Evolutionary conservation across 2,329 filamentous ascomycete species (phyloP), one percentile per base, ranked within the genome.

Genomic region (Cercospora sp.): DNA sequence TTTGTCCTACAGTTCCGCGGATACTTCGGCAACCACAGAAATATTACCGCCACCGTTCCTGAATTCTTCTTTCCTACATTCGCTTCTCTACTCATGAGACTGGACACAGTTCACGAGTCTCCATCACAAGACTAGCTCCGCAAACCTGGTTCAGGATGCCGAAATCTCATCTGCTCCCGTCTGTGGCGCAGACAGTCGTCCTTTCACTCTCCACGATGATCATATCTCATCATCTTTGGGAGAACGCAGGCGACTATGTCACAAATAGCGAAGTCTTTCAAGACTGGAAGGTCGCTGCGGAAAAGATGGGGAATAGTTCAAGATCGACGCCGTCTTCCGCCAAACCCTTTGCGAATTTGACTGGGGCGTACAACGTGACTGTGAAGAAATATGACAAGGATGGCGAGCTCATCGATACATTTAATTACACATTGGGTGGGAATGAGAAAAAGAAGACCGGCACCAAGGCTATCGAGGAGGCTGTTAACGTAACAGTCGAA

Each of bases 191-290:
- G 36, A 42, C 36, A 28, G n/a, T 62, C 2, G 60, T 42, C 0
- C 26, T 62, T 10, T 62, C 40, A 5, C 33, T 48, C 1, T 16
- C 42, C 5, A 42, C 26, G 12, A 45, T 28, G 60, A 62, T 51
- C 40, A 48, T 62, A 5, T 45, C 60, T n/a, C 60, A 62, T 12
- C 60, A 62, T 48, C 40, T 62, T 18, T 48, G 33, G 40, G 7
- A 40, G 10, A 40, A 51, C n/a, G 26, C 60, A 20, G 40, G 36
- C 23, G 36, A 62, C 5, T 62, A n/a, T 20, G 20, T 62, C 23
- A 5, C 23, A 3, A 28, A 51, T 7, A 62, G 60, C 26, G 8
- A 40, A 10, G 5, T 10, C 13, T 62, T 45, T 6, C 40, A 45
- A 16, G 40, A 62, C 40, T 62, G 10, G 12, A 28, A 9, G 1